Base-by-base conservation (phyloP, 768 basidiomycete genomes). In the Boletus rubroflammeus region DNA sequence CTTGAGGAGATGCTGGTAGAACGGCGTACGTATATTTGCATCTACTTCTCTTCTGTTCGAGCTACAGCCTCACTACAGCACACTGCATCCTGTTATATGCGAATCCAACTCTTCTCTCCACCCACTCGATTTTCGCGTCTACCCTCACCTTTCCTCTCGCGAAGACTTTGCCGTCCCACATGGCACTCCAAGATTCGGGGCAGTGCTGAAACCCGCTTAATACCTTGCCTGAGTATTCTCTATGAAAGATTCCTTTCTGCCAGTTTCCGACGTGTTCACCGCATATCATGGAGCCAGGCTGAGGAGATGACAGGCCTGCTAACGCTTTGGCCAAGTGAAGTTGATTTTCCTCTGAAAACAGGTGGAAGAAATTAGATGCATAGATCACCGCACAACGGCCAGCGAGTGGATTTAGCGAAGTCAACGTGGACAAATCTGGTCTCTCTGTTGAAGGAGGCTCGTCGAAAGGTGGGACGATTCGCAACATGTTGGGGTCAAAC, bases 311-410 rank as follows among this genome's bases (percentile, higher is more conserved):
- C 3, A 73, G 53, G 0, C 67, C 62, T 1, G 63, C 73, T 1
- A 72, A 35, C 2, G 59, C 62, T 29, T 45, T 59, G 11, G 72
- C 73, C n/a, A 73, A 48, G 11, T 55, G 44, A 11, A 54, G 29
- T 32, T 74, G 72, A 26, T 68, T 61, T 3, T 56, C 62, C 45
- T 72, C 65, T 0, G 58, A 54, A 51, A 74, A 73, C 0, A 71
- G 41, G 64, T 72, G 71, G 58, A 85, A 83, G 58, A 85, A 72
- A 13, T 76, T 69, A 3, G 75, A 74, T 0, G 77, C 76, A 52
- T 79, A 75, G 35, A 85, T 78, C 6, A 72, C 78, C 10, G 81
- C 74, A 42, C 82, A 69, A 28, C 72, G 78, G 0, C 80, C 79
- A 38, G 64, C 75, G 3, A 84, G 69, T 0, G 77, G 75, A 21